Base-by-base conservation (phyloP, 306 rosid genomes). In the Medicago truncatula region DNA sequence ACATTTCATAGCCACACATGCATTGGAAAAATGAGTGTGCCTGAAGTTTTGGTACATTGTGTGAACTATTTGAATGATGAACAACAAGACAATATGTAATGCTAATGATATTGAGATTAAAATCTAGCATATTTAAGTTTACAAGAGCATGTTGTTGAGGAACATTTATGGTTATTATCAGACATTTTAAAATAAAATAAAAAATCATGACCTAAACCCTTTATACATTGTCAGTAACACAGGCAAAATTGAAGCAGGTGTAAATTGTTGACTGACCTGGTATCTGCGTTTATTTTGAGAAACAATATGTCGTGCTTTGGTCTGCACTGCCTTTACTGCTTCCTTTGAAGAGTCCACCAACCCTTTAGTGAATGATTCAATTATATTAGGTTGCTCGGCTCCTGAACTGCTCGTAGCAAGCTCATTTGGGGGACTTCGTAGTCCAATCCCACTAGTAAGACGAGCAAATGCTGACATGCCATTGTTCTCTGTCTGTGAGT, bases 261-360 rank as follows among this genome's bases (percentile, higher is more conserved):
- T 61, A 57, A 60, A 20, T 40, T 56, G 78, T 73, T 75, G 70
- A 77, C 58, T 41, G 70, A 92, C 97, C 96, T 88, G 95, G 87
- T 90, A 94, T 92, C 98, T 90, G 61, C 93, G 82, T 74, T 94
- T 90, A 87, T 92, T 94, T 76, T 90, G 97, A 74, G 97, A 94
- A 70, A 92, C 98, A 0, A 92, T 80, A 78, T 90, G 97, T 20
- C 98, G 98, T 49, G 98, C 97, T 81, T 85, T 94, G 84, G 92
- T 94, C 89, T 92, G 97, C 88, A 94, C 74, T 3, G 94, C 97
- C 86, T 94, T 94, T 17, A 90, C 93, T 17, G 96, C 96, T 74
- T 74, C 85, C 69, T 82, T 87, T 36, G 97, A 94, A 58, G 97
- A 83, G 75, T 84, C 92, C 61, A 94, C 65, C 67, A 94, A 73